Conservation (phyloP, 2,329 filamentous ascomycete genomes). For the Sodiomyces alkalinus region DNA sequence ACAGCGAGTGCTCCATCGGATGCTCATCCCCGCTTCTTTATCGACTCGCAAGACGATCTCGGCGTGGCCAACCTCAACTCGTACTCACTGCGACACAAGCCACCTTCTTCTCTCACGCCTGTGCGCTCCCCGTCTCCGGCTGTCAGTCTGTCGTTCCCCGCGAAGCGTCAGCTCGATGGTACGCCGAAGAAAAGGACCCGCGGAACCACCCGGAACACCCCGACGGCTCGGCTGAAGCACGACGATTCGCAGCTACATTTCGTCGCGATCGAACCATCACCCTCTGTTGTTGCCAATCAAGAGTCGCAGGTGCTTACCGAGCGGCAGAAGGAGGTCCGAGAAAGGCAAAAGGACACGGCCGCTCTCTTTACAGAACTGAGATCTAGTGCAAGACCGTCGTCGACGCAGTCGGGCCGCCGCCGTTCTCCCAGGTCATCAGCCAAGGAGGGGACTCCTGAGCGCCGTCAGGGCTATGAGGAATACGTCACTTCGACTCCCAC, state of each 20-base stretch:
- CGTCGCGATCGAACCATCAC: conserved; percentile 48
- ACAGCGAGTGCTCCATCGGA: conserved; percentile 20
- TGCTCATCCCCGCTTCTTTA: conserved; percentile 24
- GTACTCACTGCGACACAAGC: conserved; percentile 2
- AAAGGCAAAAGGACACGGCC: conserved; percentile 50
- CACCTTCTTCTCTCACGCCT: conserved; percentile 4
- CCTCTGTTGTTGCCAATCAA: conserved; percentile 26
- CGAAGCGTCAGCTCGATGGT: conserved; percentile 10
- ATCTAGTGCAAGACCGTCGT: conserved; percentile 28
- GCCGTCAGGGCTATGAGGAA: conserved; percentile 27
- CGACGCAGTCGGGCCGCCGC: too few species aligned
- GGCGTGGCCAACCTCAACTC: conserved; percentile 6
- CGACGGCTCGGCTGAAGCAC: conserved; percentile 47
- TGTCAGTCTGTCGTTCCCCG: conserved; percentile 16
- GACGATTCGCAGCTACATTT: conserved; percentile 76
- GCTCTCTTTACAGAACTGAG: conserved; percentile 54
- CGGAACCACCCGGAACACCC: conserved; percentile 2
- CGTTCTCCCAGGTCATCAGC: conserved; percentile 6
- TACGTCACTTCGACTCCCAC: conserved; percentile 46
- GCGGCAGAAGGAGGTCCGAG: conserved; percentile 61
- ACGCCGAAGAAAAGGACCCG: conserved; percentile 10
- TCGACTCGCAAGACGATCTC: conserved; percentile 34
- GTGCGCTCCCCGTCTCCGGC: conserved; percentile 17
- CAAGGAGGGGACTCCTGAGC: conserved; percentile 30
- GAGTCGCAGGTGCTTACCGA: conserved; percentile 68